These are phyloP conservation scores for Oryza meyeriana DNA, from an alignment of 176 grass and related monocot genomes.

Conservation along the genomic window DNA sequence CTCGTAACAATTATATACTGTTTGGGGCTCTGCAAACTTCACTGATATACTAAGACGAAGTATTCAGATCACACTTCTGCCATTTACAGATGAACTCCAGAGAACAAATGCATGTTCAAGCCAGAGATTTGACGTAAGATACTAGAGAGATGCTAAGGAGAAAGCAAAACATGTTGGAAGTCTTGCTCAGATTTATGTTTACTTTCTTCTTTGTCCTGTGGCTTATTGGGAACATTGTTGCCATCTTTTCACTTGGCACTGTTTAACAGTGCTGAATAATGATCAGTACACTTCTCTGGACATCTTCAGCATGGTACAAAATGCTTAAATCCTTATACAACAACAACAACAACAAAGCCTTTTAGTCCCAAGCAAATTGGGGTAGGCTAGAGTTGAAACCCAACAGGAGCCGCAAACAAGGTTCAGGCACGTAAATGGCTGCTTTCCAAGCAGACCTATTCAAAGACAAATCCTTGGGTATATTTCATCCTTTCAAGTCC, in stretches of 20 bases:
- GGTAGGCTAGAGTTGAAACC: too few species aligned
- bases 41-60: background rate
- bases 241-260: background rate
- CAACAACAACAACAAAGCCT: too few species aligned
- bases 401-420: too few species aligned
- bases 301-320: constrained; percentile 6
- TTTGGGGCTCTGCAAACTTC: background rate
- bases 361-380: too few species aligned
- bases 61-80: background rate
- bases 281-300: background rate
- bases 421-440: too few species aligned
- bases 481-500: too few species aligned
- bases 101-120: background rate
- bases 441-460: too few species aligned
- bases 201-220: background rate
- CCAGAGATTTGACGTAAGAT: background rate
- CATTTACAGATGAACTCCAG: background rate
- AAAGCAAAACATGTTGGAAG: too few species aligned
- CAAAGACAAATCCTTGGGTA: too few species aligned
- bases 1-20: background rate
- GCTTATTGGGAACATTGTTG: background rate
- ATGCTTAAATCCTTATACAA: background rate
- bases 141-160: background rate
- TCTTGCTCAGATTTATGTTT: background rate
- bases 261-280: background rate